Evolutionary conservation across 169 alveolate genomes (phyloP), one percentile per base, ranked within the genome.

Genomic region (Cryptosporidium sp.): DNA sequence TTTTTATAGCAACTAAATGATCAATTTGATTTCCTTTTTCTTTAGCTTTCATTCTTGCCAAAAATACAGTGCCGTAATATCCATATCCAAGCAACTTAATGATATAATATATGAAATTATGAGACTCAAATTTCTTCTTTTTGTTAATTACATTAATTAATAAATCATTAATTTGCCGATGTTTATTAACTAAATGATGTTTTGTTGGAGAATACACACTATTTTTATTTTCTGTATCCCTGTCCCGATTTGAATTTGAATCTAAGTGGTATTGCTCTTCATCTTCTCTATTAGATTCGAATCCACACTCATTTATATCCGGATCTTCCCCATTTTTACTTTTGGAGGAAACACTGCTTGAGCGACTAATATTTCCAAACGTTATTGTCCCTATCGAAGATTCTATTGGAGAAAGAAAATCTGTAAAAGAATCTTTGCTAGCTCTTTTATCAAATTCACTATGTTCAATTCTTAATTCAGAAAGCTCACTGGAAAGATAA

Each of bases 21-120:
- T 80, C 23, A 33, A 14, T 33, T 37, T 12, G 18, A 43, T 23
- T 50, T 21, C 2, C 35, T 10, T 45, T 14, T 3, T 73, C 55
- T 33, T 52, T 71, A 3, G 52, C 21, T 9, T 26, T 55, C 41
- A 35, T 59, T 39, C 33, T 59, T 21, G 89, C 74, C 23, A 80
- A 50, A 41, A 80, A 80, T 26, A 80, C 89, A 21, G 59, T 43
- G 0, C 89, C 89, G 12, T 80, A 65, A 43, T 62, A 80, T 29
- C 89, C 89, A 62, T 62, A 80, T 21, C 89, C 89, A 26, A 80
- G 51, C 41, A 80, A 80, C 45, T 80, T 80, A 61, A 37, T 23
- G 16, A 80, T 80, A 31, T 10, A 5, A 80, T 80, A 80, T 1
- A 23, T 33, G 35, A 21, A 80, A 37, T 29, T 37, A 12, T 59